Base-by-base conservation (phyloP, 2,329 filamentous ascomycete genomes). In the Penicillium sp. region DNA sequence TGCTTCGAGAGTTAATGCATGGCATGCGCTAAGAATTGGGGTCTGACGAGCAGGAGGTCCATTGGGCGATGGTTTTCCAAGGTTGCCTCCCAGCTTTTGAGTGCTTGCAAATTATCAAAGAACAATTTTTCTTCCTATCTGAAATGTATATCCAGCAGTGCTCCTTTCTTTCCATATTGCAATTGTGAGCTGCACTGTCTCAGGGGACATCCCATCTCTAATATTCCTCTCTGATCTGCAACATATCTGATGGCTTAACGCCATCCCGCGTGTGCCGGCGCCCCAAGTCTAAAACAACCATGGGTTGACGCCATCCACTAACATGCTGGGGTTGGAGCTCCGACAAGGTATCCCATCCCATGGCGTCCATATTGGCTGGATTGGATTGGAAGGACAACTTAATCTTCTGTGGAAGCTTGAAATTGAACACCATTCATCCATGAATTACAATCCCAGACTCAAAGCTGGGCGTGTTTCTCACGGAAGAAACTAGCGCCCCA, bases 401-500 rank as follows among this genome's bases (percentile, higher is more conserved):
- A 5, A 41, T 19, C 19, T 35, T 16, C 19, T 14, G 31, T 11
- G 54, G 39, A 22, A 14, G 39, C 35, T 41, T 55, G 11, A 44
- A 35, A 49, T 46, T 33, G 40, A 31, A 40, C 27, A 31, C 31
- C 7, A 53, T 41, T 31, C 19, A 22, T 41, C n/a, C 33, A 58
- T 24, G n/a, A 43, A 16, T 52, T 49, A 39, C 39, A 22, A 22
- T 13, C 18, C 10, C 14, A 16, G 13, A 18, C 13, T 11, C 33
- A 14, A 7, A 19, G 16, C 51, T 27, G 19, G 24, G 51, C 37
- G 39, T 41, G 51, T 61, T 56, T 59, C 36, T 44, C 31, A 31
- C 62, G 60, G 62, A 44, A 44, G 13, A 40, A 11, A 24, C 35
- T 50, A 60, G 60, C 60, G 62, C 47, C 60, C 50, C 62, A 54